These are phyloP conservation scores for Leccinum sublutescens DNA, from an alignment of 768 basidiomycete genomes.

Conservation along the genomic window DNA sequence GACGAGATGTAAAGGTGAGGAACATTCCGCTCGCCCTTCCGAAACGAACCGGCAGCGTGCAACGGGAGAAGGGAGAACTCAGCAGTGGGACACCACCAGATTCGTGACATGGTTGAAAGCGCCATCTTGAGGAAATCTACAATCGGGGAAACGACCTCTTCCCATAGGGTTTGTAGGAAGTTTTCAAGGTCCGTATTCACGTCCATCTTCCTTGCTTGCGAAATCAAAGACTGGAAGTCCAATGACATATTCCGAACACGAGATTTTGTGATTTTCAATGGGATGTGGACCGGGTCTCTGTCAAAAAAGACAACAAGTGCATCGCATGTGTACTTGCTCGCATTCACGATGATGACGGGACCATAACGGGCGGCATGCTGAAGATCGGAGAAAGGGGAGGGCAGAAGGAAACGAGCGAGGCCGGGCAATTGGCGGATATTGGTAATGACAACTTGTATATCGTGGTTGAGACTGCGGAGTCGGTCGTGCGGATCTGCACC, in stretches of 20 bases:
- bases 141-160: background rate
- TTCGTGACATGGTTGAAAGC: background rate
- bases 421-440: background rate
- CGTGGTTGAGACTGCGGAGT: background rate
- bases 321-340: background rate
- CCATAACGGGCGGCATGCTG: background rate
- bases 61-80: background rate
- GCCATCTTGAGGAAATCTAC: background rate
- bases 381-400: background rate
- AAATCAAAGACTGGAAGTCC: background rate
- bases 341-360: background rate
- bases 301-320: background rate
- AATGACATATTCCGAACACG: background rate
- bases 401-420: background rate
- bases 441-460: background rate
- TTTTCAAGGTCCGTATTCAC: background rate
- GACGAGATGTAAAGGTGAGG: background rate
- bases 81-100: background rate
- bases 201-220: background rate
- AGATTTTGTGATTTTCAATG: background rate
- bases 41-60: background rate
- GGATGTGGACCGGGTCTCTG: background rate
- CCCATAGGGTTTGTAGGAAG: background rate
- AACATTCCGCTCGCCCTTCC: background rate
- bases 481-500: background rate